Conservation (phyloP, 805 yeast species). For the Kodamaea jinghongensis region DNA sequence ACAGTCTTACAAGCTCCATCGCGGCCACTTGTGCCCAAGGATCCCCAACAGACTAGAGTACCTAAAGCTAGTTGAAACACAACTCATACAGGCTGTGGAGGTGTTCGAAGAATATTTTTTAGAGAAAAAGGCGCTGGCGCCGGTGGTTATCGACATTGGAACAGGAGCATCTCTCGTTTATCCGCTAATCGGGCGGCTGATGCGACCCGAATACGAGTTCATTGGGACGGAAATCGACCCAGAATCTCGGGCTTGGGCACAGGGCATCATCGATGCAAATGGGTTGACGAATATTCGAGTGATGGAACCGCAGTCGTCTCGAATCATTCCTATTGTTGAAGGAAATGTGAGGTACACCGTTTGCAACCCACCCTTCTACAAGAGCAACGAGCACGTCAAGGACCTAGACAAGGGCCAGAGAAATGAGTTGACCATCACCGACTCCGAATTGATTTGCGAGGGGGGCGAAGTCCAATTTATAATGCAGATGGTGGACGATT, state of each 20-base stretch:
- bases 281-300: constrained; percentile 1
- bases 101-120: constrained; percentile 1
- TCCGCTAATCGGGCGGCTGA: constrained; percentile 13
- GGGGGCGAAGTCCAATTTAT: constrained; percentile 21
- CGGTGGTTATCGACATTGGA: constrained; percentile 16
- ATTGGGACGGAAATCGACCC: constrained; percentile 18
- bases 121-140: background rate
- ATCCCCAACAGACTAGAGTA: constrained; percentile 19
- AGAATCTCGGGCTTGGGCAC: constrained; percentile 12
- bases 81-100: constrained; percentile 11
- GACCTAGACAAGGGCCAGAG: constrained; percentile 6
- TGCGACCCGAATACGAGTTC: constrained; percentile 5
- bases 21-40: constrained; percentile 19
- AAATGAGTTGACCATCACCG: constrained; percentile 9
- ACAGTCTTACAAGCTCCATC: constrained; percentile 9
- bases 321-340: constrained; percentile 1
- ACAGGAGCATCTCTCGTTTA: constrained; percentile 21
- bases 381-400: constrained; percentile 7
- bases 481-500: constrained; percentile 13
- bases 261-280: constrained; percentile 1
- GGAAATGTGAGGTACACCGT: constrained; percentile 13
- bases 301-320: background rate
- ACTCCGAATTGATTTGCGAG: constrained; percentile 12
- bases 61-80: constrained; percentile 14
- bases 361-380: constrained; percentile 24